Conservation (phyloP, 345 rosid species). For the Limnanthes douglasii region DNA sequence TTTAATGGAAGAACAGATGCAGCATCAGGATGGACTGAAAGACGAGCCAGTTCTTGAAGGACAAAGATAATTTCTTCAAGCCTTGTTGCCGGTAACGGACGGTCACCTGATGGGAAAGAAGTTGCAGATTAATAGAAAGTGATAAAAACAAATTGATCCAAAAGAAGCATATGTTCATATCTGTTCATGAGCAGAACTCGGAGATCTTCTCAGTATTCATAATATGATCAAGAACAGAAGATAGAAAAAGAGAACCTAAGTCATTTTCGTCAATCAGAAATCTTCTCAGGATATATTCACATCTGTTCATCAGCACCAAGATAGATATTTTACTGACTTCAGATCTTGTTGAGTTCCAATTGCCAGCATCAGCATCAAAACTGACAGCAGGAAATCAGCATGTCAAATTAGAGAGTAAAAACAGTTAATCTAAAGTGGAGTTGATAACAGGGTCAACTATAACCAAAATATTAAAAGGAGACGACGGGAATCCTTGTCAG, state of each 20-base stretch:
- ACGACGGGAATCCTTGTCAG: no score
- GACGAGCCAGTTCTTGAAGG: conserved; percentile 50
- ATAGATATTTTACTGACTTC: conserved; percentile 70
- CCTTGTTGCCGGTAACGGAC: conserved; percentile 52
- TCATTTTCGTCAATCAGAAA: conserved; percentile 57
- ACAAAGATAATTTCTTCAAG: conserved; percentile 61
- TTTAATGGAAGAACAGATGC: conserved; percentile 55
- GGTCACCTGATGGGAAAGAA: conserved; percentile 34
- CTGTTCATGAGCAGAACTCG: no score
- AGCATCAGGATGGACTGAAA: conserved; percentile 51
- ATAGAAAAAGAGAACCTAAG: conserved; percentile 30
- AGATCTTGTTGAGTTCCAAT: conserved; percentile 48
- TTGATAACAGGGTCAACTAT: no score
- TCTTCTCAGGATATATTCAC: conserved; percentile 57
- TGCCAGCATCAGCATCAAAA: conserved; percentile 24
- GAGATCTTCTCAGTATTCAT: no score
- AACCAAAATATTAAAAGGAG: no score
- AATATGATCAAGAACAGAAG: conserved; percentile 1
- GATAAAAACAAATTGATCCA: conserved; percentile 3
- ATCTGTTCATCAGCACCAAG: conserved; percentile 47
- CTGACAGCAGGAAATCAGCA: conserved; percentile 16
- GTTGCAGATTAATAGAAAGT: background rate
- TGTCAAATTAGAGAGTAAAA: conserved; percentile 7
- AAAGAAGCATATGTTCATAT: no score
- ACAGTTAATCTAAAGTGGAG: no score